Evolutionary conservation across 1,284 basidiomycete genomes (phyloP), one percentile per base, ranked within the genome.

Genomic region (Coniophora puteana): DNA sequence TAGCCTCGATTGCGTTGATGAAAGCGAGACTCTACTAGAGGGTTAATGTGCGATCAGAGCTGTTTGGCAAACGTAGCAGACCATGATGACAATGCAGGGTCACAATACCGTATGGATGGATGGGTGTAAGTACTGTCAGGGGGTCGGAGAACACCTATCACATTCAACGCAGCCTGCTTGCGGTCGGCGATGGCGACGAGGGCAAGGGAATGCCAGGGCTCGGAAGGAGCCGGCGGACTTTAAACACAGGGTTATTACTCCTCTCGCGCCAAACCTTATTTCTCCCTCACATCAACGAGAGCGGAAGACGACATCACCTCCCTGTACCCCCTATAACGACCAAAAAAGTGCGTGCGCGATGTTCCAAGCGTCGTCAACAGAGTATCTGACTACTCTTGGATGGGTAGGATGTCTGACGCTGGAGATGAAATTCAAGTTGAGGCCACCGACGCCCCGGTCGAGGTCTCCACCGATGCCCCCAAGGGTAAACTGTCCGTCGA

Each of bases 401-500:
- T 54, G 38, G 41, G 14, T 54, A 88, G 79, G 79, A 93, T 93
- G 91, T 93, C 92, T 91, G 90, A 94, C 89, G 91, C 91, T 91
- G 91, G 89, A 89, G 91, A 93, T 86, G 89, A 91, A 71, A 80
- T 85, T 68, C 72, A 79, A 69, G 82, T 89, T 66, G 88, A 90
- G 51, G 75, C 74, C 59, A 67, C 78, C 58, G 72, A 68, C 55
- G 76, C 78, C 54, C 89, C 93, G 73, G 88, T 88, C 64, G 90
- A 94, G 70, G 87, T 85, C 54, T 68, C 87, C 55, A 66, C 79
- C 38, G 88, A 90, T 59, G 88, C 87, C 30, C 88, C 93, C 61
- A 92, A 91, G 74, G 93, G 93, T 56, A 92, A 94, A 73, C 78
- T 99, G 68, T 85, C 88, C 50, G 92, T 99, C 57, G 95, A 99